Evolutionary conservation across 2,329 filamentous ascomycete genomes (phyloP), one percentile per base, ranked within the genome.

Genomic region (Ceratocystis destructans): DNA sequence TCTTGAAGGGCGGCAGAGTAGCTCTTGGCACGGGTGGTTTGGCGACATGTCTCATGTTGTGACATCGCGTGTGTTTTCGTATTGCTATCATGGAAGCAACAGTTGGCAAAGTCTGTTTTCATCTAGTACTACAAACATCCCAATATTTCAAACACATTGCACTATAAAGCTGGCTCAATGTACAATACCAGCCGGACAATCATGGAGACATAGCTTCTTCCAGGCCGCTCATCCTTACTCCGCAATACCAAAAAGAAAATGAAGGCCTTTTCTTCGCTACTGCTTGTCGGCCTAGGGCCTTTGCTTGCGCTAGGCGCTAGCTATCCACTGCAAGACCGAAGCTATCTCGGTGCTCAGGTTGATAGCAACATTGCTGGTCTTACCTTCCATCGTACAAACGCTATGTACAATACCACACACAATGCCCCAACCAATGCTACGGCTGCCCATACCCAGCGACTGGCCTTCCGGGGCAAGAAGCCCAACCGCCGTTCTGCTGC

Each of bases 291-390:
- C 28, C 41, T 46, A 7, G 15, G n/a, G 12, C 41, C 46, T n/a
- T 48, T 45, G 6, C 48, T 25, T 12, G n/a, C 20, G 3, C n/a
- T 53, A 10, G n/a, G 22, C 1, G 33, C 25, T 25, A 12, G 33
- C 41, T 48, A 31, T 2, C 41, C 31, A 5, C 5, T 63, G 10
- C 37, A 44, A 17, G 20, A 62, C 41, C 44, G 44, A 25, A 48
- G 48, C 62, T 31, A 28, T 28, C 50, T 68, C 15, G 64, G 46
- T 20, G 15, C 61, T 31, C 61, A 64, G 33, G 17, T 77, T 15
- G 72, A 73, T 5, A 72, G 72, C 68, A 72, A 75, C 15, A 71
- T 78, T 64, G 75, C 76, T 31, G 76, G 75, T 7, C 70, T 78
- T 68, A 71, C 70, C 28, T 77, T 78, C 66, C 71, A 77, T 68